Conservation (phyloP, 768 basidiomycete species). For the Leccinum subtestaceum region DNA sequence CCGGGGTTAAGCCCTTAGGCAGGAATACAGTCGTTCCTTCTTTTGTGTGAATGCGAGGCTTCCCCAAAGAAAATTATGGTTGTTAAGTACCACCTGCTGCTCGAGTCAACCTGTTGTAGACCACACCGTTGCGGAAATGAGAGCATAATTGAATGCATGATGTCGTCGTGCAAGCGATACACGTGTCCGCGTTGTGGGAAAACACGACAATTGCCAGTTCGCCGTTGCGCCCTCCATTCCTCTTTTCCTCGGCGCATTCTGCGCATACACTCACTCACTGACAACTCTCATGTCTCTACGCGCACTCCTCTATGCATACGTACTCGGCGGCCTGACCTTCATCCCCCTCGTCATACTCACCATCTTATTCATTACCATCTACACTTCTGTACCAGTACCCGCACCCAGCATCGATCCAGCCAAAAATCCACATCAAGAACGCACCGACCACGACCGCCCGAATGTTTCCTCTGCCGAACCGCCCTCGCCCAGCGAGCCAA, state of each 20-base stretch:
- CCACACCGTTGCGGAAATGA: conserved; percentile 14
- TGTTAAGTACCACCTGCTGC: neutral
- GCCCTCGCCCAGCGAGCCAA: conserved; percentile 31
- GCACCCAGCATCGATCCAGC: conserved; percentile 44
- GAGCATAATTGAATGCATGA: neutral
- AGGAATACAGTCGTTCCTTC: no score
- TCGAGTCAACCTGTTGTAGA: conserved; percentile 6
- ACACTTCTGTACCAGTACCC: conserved; percentile 83
- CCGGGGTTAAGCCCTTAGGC: no score
- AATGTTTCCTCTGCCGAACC: conserved; percentile 24
- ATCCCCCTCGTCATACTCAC: conserved; percentile 70
- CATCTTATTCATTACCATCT: conserved; percentile 60
- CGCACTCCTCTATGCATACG: conserved; percentile 76
- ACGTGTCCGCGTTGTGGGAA: conserved; percentile 20
- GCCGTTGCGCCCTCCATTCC: neutral
- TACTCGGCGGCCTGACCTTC: conserved; percentile 89
- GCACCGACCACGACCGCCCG: conserved; percentile 25
- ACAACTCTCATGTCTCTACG: conserved; percentile 50
- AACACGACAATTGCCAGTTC: neutral
- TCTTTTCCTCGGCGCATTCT: neutral
- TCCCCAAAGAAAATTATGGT: no score
- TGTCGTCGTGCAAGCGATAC: neutral
- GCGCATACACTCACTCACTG: neutral
- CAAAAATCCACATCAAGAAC: conserved; percentile 14
- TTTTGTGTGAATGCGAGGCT: no score